These are phyloP conservation scores for Aspergillus bertholletiae DNA, from an alignment of 495 filamentous ascomycete species.

Conservation along the genomic window DNA sequence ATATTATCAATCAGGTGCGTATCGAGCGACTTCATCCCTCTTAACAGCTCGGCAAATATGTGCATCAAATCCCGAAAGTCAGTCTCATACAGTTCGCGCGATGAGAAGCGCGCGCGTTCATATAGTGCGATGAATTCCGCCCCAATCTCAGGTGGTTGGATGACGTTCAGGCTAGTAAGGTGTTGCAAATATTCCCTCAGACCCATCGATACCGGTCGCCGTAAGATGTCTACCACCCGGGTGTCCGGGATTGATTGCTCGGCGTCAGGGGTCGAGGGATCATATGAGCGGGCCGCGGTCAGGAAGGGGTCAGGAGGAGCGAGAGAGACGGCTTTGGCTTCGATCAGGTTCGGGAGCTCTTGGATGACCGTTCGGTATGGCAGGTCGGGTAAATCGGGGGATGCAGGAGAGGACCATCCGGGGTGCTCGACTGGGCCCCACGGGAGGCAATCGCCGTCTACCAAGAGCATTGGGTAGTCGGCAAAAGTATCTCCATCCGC, in stretches of 20 bases:
- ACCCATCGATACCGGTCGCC: slow-evolving; percentile 68
- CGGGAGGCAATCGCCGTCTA: slow-evolving; percentile 44
- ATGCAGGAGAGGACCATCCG: slow-evolving; percentile 82
- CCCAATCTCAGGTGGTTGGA: slow-evolving; percentile 54
- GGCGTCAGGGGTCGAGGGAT: slow-evolving; percentile 22
- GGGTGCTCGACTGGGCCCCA: slow-evolving; percentile 84
- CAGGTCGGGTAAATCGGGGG: slow-evolving; percentile 69
- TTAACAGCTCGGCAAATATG: slow-evolving; percentile 78
- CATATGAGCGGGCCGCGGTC: slow-evolving; percentile 15
- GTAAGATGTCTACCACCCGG: slow-evolving; percentile 65
- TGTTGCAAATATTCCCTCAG: slow-evolving; percentile 75
- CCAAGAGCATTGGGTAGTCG: slow-evolving; percentile 27
- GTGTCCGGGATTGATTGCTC: slow-evolving; percentile 47
- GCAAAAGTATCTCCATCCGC: slow-evolving; percentile 27
- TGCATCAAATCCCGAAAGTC: slow-evolving; percentile 84
- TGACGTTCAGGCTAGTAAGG: slow-evolving; percentile 62
- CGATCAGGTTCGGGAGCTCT: slow-evolving; percentile 88
- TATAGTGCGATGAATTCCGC: slow-evolving; percentile 69
- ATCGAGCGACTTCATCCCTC: slow-evolving; percentile 66
- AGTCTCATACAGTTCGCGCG: slow-evolving; percentile 51
- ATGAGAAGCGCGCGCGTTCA: slow-evolving; percentile 80
- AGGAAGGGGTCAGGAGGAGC: slow-evolving; percentile 59
- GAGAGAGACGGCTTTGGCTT: slow-evolving; percentile 84
- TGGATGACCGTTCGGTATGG: slow-evolving; percentile 77
- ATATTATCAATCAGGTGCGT: slow-evolving; percentile 43